A percentile compares a stretch with the other conserved stretches of the same genome.
Evolutionary conservation across 345 rosid species (phyloP).

Genomic region (Melaleuca quinquenervia): DNA sequence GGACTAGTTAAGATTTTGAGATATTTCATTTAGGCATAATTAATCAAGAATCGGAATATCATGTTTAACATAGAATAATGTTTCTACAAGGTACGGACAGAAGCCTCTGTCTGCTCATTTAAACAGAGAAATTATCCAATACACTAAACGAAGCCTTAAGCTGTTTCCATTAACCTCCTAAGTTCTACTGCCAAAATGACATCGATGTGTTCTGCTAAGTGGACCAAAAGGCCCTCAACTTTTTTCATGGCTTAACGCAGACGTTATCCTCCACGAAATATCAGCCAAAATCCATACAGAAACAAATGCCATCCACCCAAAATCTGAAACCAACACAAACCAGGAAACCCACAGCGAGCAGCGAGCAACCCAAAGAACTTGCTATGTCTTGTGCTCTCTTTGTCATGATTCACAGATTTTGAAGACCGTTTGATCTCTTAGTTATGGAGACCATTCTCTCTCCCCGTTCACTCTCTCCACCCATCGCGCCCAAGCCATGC

Average conservation of each 20-base stretch:
- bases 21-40: too few relatives aligned
- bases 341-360: not conserved
- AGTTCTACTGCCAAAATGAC: not conserved
- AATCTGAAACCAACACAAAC: constrained; percentile 6
- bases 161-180: not conserved
- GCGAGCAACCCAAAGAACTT: not conserved
- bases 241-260: constrained; percentile 7
- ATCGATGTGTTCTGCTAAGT: not conserved
- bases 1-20: too few relatives aligned
- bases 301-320: constrained; percentile 33
- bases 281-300: constrained; percentile 27
- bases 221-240: constrained; percentile 15
- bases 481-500: constrained; percentile 35
- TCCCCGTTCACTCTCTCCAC: constrained; percentile 41
- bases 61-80: not conserved
- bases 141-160: not conserved
- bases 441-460: constrained; percentile 75
- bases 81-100: not conserved
- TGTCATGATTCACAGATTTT: constrained; percentile 2
- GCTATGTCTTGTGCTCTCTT: not conserved
- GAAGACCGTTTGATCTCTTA: constrained; percentile 11
- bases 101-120: not conserved
- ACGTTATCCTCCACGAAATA: constrained; percentile 36
- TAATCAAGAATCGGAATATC: not conserved
- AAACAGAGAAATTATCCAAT: not conserved